Evolutionary conservation across 179 eudicot genomes (phyloP).

Genomic region (Amaranthus tricolor): DNA sequence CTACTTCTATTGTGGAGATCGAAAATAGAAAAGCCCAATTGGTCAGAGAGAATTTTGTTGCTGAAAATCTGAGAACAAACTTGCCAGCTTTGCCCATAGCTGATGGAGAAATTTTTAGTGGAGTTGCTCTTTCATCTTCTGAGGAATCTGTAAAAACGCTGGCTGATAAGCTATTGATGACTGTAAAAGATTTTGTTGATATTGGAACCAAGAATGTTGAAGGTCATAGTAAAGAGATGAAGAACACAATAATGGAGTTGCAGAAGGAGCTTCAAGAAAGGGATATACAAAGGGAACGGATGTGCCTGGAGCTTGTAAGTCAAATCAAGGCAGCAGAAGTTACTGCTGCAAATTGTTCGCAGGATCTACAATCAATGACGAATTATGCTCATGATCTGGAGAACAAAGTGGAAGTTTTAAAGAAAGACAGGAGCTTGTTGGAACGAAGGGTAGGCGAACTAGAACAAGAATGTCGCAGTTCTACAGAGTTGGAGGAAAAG

Average conservation of each 20-base stretch:
- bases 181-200: constrained; percentile 46
- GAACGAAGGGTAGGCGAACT: constrained; percentile 56
- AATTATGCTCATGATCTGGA: constrained; percentile 48
- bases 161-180: constrained; percentile 43
- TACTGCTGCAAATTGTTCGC: constrained; percentile 54
- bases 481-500: constrained; percentile 54
- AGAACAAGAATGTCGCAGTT: constrained; percentile 42
- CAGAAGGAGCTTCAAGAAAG: constrained; percentile 90
- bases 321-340: constrained; percentile 84
- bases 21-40: constrained; percentile 49
- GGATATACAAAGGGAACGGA: constrained; percentile 71
- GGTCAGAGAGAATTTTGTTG: constrained; percentile 39
- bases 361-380: constrained; percentile 57
- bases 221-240: constrained; percentile 60
- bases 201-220: constrained; percentile 42
- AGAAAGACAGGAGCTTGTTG: constrained; percentile 48
- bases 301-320: constrained; percentile 72
- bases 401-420: constrained; percentile 40
- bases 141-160: constrained; percentile 44
- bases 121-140: constrained; percentile 29
- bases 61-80: constrained; percentile 29
- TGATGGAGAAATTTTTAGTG: constrained; percentile 34
- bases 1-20: constrained; percentile 52
- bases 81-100: constrained; percentile 32
- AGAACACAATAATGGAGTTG: constrained; percentile 49